phyloP scores from a whole-genome alignment of 2,329 filamentous ascomycete species.

The Arthrinium phaeospermum region DNA sequence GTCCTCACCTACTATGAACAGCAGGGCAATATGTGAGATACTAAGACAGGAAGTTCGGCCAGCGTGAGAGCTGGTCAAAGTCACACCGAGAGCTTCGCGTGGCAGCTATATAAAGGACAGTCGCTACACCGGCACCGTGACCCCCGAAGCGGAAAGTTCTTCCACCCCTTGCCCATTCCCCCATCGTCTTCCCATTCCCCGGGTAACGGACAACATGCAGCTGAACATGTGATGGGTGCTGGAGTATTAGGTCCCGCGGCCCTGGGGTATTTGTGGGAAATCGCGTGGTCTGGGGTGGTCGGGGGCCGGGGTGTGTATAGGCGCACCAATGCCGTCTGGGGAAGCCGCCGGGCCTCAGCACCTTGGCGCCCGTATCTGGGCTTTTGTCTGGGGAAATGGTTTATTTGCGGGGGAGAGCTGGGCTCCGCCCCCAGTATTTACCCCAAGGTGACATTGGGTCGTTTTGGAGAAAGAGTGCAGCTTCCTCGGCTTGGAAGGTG shows the following conservation, averaged over 20 bases:
- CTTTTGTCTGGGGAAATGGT: background rate
- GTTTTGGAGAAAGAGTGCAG: background rate
- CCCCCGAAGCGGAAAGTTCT: slow-evolving; percentile 1
- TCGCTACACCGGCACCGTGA: background rate
- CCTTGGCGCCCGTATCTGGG: background rate
- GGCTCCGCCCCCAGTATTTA: slow-evolving; percentile 11
- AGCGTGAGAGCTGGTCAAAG: background rate
- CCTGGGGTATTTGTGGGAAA: background rate
- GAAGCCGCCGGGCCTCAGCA: background rate
- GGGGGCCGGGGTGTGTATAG: slow-evolving; percentile 1
- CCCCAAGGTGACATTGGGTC: background rate
- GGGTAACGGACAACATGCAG: background rate
- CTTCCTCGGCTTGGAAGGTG: background rate
- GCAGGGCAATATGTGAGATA: background rate
- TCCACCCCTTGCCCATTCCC: no score
- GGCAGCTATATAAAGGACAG: background rate
- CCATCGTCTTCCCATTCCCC: slow-evolving; percentile 11
- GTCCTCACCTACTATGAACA: slow-evolving; percentile 8
- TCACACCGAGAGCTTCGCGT: slow-evolving; percentile 2
- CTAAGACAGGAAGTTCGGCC: background rate
- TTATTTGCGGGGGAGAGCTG: slow-evolving; percentile 3
- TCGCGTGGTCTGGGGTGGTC: slow-evolving; percentile 7
- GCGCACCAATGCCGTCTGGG: slow-evolving; percentile 1
- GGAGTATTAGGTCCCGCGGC: background rate
- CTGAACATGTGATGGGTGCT: slow-evolving; percentile 6